These are phyloP conservation scores for Colletotrichum destructivum DNA, from an alignment of 2,329 filamentous ascomycete genomes.

Conservation along the genomic window DNA sequence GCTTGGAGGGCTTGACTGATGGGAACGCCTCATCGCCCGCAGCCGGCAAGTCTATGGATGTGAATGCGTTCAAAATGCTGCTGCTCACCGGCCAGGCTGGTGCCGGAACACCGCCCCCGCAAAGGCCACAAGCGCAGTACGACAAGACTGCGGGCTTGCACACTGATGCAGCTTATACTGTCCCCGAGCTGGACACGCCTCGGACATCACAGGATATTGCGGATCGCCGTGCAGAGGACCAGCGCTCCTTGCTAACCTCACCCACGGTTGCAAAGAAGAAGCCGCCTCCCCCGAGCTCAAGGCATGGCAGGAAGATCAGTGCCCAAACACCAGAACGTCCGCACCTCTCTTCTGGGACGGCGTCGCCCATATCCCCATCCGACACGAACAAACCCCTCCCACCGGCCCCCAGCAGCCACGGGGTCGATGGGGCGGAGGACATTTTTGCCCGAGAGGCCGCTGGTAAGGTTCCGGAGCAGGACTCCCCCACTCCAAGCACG, in stretches of 20 bases:
- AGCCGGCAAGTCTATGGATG: slow-evolving; percentile 71
- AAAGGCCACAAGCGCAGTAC: slow-evolving; percentile 53
- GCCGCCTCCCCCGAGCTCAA: slow-evolving; percentile 80
- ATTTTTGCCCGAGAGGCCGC: slow-evolving; percentile 69
- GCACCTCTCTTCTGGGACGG: slow-evolving; percentile 44
- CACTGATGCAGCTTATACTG: slow-evolving; percentile 21
- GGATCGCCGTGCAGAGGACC: slow-evolving; percentile 64
- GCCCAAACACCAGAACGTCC: slow-evolving; percentile 50
- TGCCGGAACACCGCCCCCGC: slow-evolving; percentile 44
- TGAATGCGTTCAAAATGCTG: slow-evolving; percentile 83
- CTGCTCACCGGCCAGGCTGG: slow-evolving; percentile 79
- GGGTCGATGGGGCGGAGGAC: slow-evolving; percentile 65
- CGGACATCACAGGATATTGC: slow-evolving; percentile 73
- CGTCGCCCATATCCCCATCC: slow-evolving; percentile 54
- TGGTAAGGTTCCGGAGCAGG: slow-evolving; percentile 64
- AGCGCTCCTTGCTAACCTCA: slow-evolving; percentile 55
- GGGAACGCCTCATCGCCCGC: slow-evolving; percentile 48
- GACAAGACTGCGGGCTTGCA: slow-evolving; percentile 65
- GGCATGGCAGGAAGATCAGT: slow-evolving; percentile 83
- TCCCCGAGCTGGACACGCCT: slow-evolving; percentile 61
- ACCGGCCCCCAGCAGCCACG: slow-evolving; percentile 63
- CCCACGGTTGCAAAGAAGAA: slow-evolving; percentile 71
- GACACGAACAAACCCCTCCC: slow-evolving; percentile 76
- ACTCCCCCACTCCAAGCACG: slow-evolving; percentile 45
- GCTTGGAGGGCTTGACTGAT: slow-evolving; percentile 59